Percentiles rank a stretch among this genome's conserved stretches.
These are phyloP conservation scores for Monosporozyma yasuniensis DNA, from an alignment of 805 yeast species.

Conservation along the genomic window DNA sequence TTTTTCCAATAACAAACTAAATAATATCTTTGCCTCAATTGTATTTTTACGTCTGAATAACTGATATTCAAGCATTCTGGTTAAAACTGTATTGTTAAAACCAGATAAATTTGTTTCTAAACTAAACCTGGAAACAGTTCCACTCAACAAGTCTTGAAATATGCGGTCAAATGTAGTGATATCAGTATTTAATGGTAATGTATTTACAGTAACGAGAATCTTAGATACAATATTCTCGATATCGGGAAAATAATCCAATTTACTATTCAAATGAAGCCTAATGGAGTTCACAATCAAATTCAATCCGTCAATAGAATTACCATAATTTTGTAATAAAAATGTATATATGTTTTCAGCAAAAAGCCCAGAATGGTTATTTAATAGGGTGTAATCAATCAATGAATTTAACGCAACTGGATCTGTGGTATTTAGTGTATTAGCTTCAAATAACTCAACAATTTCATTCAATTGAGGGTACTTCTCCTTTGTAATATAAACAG, in stretches of 20 bases:
- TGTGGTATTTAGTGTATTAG: neutral
- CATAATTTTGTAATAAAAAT: conserved; percentile 18
- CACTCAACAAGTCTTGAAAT: conserved; percentile 6
- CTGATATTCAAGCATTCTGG: conserved; percentile 10
- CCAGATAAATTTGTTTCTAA: neutral
- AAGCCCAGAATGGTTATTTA: conserved; percentile 6
- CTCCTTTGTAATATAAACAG: neutral
- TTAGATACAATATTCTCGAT: conserved; percentile 13
- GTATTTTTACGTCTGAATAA: conserved; percentile 7
- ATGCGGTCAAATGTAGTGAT: conserved; percentile 4
- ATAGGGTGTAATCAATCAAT: conserved; percentile 5
- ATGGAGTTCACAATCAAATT: conserved; percentile 13
- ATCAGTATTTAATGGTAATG: neutral
- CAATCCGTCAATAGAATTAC: conserved; percentile 9
- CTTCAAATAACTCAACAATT: conserved; percentile 2
- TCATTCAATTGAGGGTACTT: conserved; percentile 2
- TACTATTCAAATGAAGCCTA: conserved; percentile 10
- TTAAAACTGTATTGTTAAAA: conserved; percentile 2
- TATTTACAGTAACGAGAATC: neutral
- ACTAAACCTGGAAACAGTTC: neutral
- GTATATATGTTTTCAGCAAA: conserved; percentile 32
- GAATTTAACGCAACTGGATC: conserved; percentile 2
- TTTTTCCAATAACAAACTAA: conserved; percentile 10
- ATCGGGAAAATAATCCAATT: conserved; percentile 15
- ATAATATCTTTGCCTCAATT: conserved; percentile 10